Evolutionary conservation across 129 eudicot species (phyloP), one percentile per base, ranked within the genome.

Genomic region (Escallonia herrerae): DNA sequence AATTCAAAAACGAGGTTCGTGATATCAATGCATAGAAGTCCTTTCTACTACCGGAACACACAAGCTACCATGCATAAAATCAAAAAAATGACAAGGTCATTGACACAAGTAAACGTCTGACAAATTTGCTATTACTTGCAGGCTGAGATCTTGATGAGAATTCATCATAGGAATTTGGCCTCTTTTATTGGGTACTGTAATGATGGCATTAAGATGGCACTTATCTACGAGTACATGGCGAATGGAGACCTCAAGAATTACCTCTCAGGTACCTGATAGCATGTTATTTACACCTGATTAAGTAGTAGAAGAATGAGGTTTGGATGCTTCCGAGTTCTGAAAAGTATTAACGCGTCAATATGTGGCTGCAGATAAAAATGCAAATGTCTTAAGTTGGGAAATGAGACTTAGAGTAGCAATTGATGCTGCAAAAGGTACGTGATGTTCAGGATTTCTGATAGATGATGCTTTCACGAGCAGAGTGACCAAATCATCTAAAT

Each of bases 91-190:
- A n/a, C n/a, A n/a, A n/a, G n/a, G n/a, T 2, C 10, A 46, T 46
- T 46, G 10, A 46, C 3, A 46, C 7, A 6, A 46, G 10, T 46
- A 46, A n/a, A 46, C 50, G 50, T 6, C 50, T 44, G 5, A 45
- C 50, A 43, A 63, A 3, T 13, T 46, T 46, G 10, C 4, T 46
- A 14, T 53, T 13, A 10, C 59, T 5, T 70, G 22, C 74, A 79
- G 84, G 84, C 74, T 45, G 74, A 79, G 65, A 74, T 79, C 42
- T 71, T 79, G 74, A 75, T 74, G 80, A 79, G 80, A 68, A 75
- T 79, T 69, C 84, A 79, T 66, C 84, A 79, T 51, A 74, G 74
- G 47, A 74, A 74, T 57, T 62, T 79, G 70, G 84, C 75, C 52
- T 65, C 74, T 39, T 71, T 79, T 8, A 77, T 74, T 11, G 84